Base-by-base conservation (phyloP, 805 yeast genomes). In the Wickerhamiella brachini region DNA sequence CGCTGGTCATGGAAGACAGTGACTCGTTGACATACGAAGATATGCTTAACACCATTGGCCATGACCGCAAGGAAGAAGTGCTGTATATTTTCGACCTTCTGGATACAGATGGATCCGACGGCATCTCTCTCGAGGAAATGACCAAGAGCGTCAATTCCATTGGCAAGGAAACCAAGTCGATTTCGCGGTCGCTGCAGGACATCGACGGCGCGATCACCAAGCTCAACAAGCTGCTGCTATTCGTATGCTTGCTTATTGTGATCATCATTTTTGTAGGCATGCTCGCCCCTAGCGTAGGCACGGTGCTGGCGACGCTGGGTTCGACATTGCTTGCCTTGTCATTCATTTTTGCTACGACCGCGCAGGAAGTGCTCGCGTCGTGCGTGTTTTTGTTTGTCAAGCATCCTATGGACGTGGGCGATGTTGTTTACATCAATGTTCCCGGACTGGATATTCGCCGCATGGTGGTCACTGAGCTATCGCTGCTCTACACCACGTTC, bases 351-450 rank as follows among this genome's bases (percentile, higher is more conserved):
- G 55, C 68, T 4, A 54, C 65, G 21, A 65, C 71, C 10, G 62
- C 65, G 15, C 70, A 66, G 49, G 73, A 69, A 52, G 55, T 69
- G n/a, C 59, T 70, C 45, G 61, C 65, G 20, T 63, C 71, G 4
- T 66, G 70, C 52, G 62, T 69, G 13, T 69, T 66, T 53, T 51
- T 69, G 50, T 69, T 69, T 47, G 71, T 67, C 47, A 69, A 69
- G 60, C 73, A 69, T 50, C 73, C 73, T 3, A 61, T 58, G 47
- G 73, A 69, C 52, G 65, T 67, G 8, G 72, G 72, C n/a, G 73
- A 69, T 45, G 51, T 65, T 45, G 67, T 68, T 12, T 60, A 57
- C 39, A 64, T 68, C 23, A 46, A 48, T 15, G 58, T 54, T 9
- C 52, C 56, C 12, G 51, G 57, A 3, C 56, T 60, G 17, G 59